Percentiles rank a stretch among this genome's conserved stretches.
phyloP scores from a whole-genome alignment of 352 stramenopile genomes.

The Globisporangium megalacanthum region DNA sequence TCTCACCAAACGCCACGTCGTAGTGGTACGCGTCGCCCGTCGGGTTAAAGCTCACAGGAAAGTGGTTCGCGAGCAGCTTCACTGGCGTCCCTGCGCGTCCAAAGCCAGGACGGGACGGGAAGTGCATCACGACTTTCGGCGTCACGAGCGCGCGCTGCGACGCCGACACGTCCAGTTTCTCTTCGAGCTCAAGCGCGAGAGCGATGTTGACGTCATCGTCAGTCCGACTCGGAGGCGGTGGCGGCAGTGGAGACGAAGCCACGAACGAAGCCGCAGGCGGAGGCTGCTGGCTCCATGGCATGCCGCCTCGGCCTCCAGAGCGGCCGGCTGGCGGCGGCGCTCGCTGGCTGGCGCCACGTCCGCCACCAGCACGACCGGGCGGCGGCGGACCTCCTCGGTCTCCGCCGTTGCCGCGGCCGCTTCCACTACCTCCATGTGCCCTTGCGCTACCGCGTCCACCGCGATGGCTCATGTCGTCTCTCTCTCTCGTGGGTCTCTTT shows the following conservation, averaged over 20 bases:
- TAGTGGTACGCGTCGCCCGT: slow-evolving; percentile 66
- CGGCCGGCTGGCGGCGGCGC: neutral
- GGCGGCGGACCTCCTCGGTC: slow-evolving; percentile 1
- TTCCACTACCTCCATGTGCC: slow-evolving; percentile 14
- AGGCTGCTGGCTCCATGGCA: neutral
- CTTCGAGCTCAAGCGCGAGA: slow-evolving; percentile 26
- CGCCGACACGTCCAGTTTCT: slow-evolving; percentile 24
- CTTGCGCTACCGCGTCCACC: slow-evolving; percentile 2
- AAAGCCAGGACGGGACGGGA: slow-evolving; percentile 51
- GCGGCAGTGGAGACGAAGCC: neutral
- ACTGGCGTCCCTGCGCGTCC: slow-evolving; percentile 33
- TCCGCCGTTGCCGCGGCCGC: slow-evolving; percentile 4
- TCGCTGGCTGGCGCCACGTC: slow-evolving; percentile 2
- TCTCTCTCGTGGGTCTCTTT: neutral
- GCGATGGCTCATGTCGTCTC: slow-evolving; percentile 2
- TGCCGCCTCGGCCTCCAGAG: neutral
- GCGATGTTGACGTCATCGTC: slow-evolving; percentile 4
- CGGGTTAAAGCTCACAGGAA: slow-evolving; percentile 44
- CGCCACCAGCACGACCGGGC: neutral
- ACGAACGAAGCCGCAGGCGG: neutral
- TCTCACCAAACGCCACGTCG: slow-evolving; percentile 50
- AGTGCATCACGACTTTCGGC: slow-evolving; percentile 33
- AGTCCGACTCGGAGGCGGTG: neutral
- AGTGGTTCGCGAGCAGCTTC: slow-evolving; percentile 60
- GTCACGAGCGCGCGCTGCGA: slow-evolving; percentile 20